Base-by-base conservation (phyloP, 352 stramenopile genomes). In the Hyaloperonospora brassicae region DNA sequence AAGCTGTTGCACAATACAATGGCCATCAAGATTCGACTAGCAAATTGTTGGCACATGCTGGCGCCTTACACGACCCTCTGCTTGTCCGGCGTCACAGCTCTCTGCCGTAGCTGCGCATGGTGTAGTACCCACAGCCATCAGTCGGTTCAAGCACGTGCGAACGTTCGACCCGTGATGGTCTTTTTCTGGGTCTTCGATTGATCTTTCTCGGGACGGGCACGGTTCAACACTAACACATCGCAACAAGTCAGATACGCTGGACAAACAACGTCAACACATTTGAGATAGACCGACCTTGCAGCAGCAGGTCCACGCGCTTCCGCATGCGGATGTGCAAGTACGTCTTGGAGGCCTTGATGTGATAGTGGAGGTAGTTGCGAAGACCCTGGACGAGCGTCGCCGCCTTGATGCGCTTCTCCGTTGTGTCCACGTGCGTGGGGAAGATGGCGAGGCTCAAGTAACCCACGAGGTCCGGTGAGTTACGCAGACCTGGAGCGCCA, bases 281-380 rank as follows among this genome's bases (percentile, higher is more conserved):
- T 5, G 11, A 42, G 17, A 12, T n/a, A 30, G 5, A 22, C 50
- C 22, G 66, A 87, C 79, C 85, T 82, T 97, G 90, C 61, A 98
- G 76, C 40, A 96, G 67, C 57, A 87, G 59, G 46, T 95, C 87
- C 17, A 97, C 91, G 55, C 87, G 83, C 79, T 95, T 96, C 59
- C 93, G 79, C 93, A 98, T 98, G 51, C 93, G 80, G 68, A 96
- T 97, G 76, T 98, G 92, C 60, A 98, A 65, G 70, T 97, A 95
- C 46, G 90, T 97, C 72, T 98, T 98, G 34, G 89, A 96, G 14
- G 89, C 87, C 80, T 97, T 98, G 68, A 98, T 96, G 72, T 98
- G 93, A 79, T 98, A 98, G 67, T 96, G 89, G 46, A 98, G 65
- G 81, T 98, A 98, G 59, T 92, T 94, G 24, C 90, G 82, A 58